A percentile compares a stretch with the other conserved stretches of the same genome.
Evolutionary conservation across 1,284 basidiomycete genomes (phyloP).

Genomic region (Ceratorhiza oryzae-sativae): DNA sequence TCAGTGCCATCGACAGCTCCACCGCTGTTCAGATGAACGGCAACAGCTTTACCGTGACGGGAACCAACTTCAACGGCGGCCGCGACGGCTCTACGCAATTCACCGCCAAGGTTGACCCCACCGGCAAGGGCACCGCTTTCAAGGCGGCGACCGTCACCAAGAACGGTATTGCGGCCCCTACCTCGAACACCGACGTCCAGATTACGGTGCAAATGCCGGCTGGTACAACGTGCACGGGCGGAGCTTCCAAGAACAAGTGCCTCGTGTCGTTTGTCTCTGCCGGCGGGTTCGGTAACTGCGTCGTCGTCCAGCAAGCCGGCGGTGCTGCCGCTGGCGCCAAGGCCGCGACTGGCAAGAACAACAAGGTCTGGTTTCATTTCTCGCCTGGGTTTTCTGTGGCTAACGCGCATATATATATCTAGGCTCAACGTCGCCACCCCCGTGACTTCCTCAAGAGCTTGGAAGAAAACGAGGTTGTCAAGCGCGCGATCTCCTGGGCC

Average conservation of each 20-base stretch:
- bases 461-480: conserved; percentile 5
- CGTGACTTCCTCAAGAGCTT: conserved; percentile 27
- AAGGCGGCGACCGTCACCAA: not conserved
- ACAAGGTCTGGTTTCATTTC: not conserved
- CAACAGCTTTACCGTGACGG: conserved; percentile 15
- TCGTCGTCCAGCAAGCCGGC: conserved; percentile 6
- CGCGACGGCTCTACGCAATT: conserved; percentile 19
- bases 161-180: conserved; percentile 44
- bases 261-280: conserved; percentile 58
- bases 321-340: not conserved
- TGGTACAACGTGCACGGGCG: conserved; percentile 60
- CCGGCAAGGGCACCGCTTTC: conserved; percentile 12
- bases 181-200: conserved; percentile 51
- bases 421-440: conserved; percentile 1
- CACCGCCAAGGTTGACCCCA: conserved; percentile 17
- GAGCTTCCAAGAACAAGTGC: conserved; percentile 55
- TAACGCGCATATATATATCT: not conserved
- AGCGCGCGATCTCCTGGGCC: not conserved
- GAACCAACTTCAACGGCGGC: conserved; percentile 22
- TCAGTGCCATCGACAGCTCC: conserved; percentile 15
- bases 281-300: conserved; percentile 45
- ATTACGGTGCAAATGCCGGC: conserved; percentile 57
- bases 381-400: not conserved
- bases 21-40: not conserved
- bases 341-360: not conserved